Base-by-base conservation (phyloP, 345 rosid species). In the Limnanthes douglasii region DNA sequence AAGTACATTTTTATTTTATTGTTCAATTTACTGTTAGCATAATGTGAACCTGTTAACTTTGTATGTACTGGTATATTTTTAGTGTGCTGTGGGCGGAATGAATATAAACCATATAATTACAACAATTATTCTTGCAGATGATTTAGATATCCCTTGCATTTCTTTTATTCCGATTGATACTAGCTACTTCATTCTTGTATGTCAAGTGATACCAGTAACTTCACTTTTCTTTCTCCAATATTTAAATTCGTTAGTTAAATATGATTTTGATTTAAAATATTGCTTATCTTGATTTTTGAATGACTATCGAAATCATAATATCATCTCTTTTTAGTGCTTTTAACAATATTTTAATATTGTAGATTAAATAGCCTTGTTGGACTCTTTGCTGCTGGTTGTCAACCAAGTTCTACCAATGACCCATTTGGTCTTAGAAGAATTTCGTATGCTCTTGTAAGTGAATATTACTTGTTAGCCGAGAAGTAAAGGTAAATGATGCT, bases 301-400 rank as follows among this genome's bases (percentile, higher is more conserved):
- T n/a, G n/a, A n/a, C n/a, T n/a, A n/a, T n/a, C n/a, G n/a, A n/a
- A n/a, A n/a, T n/a, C n/a, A n/a, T n/a, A n/a, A n/a, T n/a, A n/a
- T n/a, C n/a, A n/a, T 29, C 39, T 24, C 11, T 25, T 53, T 10
- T 33, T 11, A 12, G 12, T 22, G 43, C 24, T 45, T 25, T 17
- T 37, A 36, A 54, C 36, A 21, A 31, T 32, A 45, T 47, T 33
- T 16, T 34, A 31, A 11, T 40, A 24, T 45, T 61, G 44, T 78
- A 88, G 97, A 61, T 47, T 88, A 59, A 95, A 88, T 67, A 76
- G 95, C 56, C 93, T 83, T 49, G 75, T 83, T 44, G 93, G 97
- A 49, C 62, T 88, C 56, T 88, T 79, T 73, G 79, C 93, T 56
- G 95, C 97, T 53, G 95, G 95, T 54, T 83, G 93, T 67, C 95